Percentiles rank a stretch among this genome's conserved stretches.
phyloP scores from a whole-genome alignment of 306 rosid genomes.

The Lathyrus aphaca region DNA sequence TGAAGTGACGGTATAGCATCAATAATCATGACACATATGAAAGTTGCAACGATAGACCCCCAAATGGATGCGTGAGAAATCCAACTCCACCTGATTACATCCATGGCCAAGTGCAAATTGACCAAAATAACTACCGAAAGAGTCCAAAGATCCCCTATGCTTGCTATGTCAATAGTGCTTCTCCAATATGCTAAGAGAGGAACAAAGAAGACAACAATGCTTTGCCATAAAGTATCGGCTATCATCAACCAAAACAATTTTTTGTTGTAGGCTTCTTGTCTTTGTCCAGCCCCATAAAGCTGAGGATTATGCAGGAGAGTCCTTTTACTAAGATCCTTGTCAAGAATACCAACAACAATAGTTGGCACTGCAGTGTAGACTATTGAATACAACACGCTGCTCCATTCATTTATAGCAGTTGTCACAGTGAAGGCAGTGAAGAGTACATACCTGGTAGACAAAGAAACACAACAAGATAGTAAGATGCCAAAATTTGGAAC shows the following conservation, averaged over 20 bases:
- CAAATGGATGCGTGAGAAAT: slow-evolving; percentile 80
- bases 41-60: slow-evolving; percentile 85
- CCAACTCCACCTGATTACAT: slow-evolving; percentile 78
- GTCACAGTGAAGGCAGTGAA: slow-evolving; percentile 73
- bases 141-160: slow-evolving; percentile 98
- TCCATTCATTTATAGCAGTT: slow-evolving; percentile 93
- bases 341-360: slow-evolving; percentile 85
- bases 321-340: slow-evolving; percentile 88
- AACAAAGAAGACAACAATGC: slow-evolving; percentile 66
- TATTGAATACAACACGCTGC: slow-evolving; percentile 78
- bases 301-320: slow-evolving; percentile 77
- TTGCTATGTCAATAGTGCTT: slow-evolving; percentile 61
- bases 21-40: slow-evolving; percentile 63
- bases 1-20: slow-evolving; percentile 65
- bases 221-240: slow-evolving; percentile 92
- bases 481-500: slow-evolving; percentile 11
- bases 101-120: slow-evolving; percentile 94
- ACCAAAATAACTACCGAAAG: slow-evolving; percentile 80
- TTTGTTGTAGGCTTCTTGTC: slow-evolving; percentile 83
- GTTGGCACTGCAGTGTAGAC: slow-evolving; percentile 82
- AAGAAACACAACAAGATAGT: background rate
- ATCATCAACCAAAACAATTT: slow-evolving; percentile 76
- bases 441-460: slow-evolving; percentile 74
- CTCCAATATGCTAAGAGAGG: slow-evolving; percentile 80
- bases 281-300: slow-evolving; percentile 87